A percentile compares a stretch with the other conserved stretches of the same genome.
phyloP scores from a whole-genome alignment of 2,329 filamentous ascomycete genomes.

The Colletotrichum eremochloae region DNA sequence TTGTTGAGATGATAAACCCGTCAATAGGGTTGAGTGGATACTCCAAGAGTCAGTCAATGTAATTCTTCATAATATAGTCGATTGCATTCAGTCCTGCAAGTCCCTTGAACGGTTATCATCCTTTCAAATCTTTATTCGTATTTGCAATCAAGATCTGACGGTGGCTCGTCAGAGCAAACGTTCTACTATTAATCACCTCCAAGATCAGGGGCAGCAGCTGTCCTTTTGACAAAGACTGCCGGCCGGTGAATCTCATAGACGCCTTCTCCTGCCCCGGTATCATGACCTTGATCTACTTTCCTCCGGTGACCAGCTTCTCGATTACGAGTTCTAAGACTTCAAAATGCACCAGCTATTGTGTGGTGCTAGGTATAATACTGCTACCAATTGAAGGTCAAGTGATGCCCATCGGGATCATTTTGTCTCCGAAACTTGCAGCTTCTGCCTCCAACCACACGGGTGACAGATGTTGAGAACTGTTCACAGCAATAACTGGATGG shows the following conservation, averaged over 20 bases:
- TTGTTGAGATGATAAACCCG: too few species aligned
- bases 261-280: slow-evolving; percentile 52
- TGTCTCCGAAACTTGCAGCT: slow-evolving; percentile 60
- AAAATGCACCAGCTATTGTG: slow-evolving; percentile 57
- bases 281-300: slow-evolving; percentile 33
- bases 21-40: not conserved
- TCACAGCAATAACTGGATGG: slow-evolving; percentile 58
- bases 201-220: slow-evolving; percentile 63
- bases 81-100: slow-evolving; percentile 13
- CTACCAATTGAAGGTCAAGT: slow-evolving; percentile 63
- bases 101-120: slow-evolving; percentile 5
- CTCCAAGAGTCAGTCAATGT: not conserved
- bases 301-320: slow-evolving; percentile 44
- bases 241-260: slow-evolving; percentile 43
- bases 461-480: slow-evolving; percentile 55
- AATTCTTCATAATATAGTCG: slow-evolving; percentile 35
- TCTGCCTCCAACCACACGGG: slow-evolving; percentile 57
- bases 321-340: slow-evolving; percentile 56
- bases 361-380: slow-evolving; percentile 61
- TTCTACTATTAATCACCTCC: slow-evolving; percentile 61
- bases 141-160: slow-evolving; percentile 57
- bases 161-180: slow-evolving; percentile 60
- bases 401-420: slow-evolving; percentile 62
- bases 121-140: slow-evolving; percentile 47
- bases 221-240: slow-evolving; percentile 46